Evolutionary conservation across 768 basidiomycete genomes (phyloP).

Genomic region (Termitomyces sp.): DNA sequence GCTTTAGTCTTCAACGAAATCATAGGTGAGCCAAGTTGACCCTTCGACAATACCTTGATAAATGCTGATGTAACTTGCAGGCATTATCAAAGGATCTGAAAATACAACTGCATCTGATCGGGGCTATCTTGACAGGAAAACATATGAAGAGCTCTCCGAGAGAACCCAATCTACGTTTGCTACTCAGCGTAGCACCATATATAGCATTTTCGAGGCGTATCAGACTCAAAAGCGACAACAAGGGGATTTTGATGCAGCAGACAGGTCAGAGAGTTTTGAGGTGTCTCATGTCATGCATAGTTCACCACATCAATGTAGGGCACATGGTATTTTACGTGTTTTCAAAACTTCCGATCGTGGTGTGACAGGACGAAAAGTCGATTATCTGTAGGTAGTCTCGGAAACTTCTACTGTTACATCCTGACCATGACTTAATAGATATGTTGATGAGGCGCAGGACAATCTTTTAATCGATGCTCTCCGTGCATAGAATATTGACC

Average conservation of each 20-base stretch:
- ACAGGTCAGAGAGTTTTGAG: constrained; percentile 37
- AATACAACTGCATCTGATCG: constrained; percentile 30
- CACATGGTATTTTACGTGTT: constrained; percentile 43
- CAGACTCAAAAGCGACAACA: constrained; percentile 36
- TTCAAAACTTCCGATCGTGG: constrained; percentile 22
- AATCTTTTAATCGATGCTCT: constrained; percentile 63
- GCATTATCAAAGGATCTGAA: constrained; percentile 71
- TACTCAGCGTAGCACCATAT: constrained; percentile 42
- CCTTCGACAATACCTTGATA: background rate
- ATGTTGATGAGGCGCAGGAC: constrained; percentile 75
- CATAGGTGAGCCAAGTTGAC: constrained; percentile 44
- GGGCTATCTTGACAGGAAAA: constrained; percentile 37
- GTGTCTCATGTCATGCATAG: background rate
- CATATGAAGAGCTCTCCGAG: constrained; percentile 47
- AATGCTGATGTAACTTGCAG: constrained; percentile 22
- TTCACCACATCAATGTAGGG: constrained; percentile 27
- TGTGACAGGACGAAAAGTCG: constrained; percentile 40
- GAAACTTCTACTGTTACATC: background rate
- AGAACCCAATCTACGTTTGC: constrained; percentile 56
- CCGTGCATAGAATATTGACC: constrained; percentile 31
- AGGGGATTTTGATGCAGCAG: constrained; percentile 53
- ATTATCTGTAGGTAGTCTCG: constrained; percentile 45
- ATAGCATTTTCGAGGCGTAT: constrained; percentile 53
- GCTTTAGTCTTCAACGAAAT: constrained; percentile 63
- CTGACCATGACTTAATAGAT: constrained; percentile 32